Evolutionary conservation across 495 filamentous ascomycete genomes (phyloP).

Genomic region (Margaritispora aquatica): DNA sequence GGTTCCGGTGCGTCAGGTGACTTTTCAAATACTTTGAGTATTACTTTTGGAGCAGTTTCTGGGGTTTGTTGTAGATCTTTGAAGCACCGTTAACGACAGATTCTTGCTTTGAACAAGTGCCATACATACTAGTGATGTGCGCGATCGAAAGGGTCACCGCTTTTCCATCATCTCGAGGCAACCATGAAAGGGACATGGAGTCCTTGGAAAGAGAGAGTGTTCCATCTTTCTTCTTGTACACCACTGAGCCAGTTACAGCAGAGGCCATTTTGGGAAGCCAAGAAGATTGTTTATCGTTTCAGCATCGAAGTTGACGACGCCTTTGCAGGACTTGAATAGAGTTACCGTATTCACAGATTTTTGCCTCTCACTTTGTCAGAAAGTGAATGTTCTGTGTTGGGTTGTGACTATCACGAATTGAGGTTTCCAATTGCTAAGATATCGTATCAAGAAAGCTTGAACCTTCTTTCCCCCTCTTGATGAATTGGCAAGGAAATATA

Average conservation of each 20-base stretch:
- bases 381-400: not conserved
- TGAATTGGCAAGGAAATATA: not conserved
- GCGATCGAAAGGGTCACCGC: conserved; percentile 62
- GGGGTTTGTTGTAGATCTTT: conserved; percentile 94
- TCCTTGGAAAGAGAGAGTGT: conserved; percentile 66
- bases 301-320: conserved; percentile 9
- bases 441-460: too few relatives aligned
- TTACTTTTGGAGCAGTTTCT: conserved; percentile 72
- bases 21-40: conserved; percentile 79
- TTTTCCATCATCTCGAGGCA: conserved; percentile 51
- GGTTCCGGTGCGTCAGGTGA: conserved; percentile 47
- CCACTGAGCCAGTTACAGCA: conserved; percentile 61
- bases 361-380: not conserved
- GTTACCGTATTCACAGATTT: not conserved
- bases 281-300: not conserved
- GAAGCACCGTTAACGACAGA: too few relatives aligned
- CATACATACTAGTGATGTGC: conserved; percentile 66
- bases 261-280: conserved; percentile 32
- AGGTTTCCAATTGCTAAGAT: too few relatives aligned
- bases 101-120: not conserved
- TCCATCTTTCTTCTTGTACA: conserved; percentile 97
- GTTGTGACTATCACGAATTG: not conserved
- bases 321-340: not conserved
- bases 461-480: not conserved
- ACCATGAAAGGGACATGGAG: conserved; percentile 71